These are phyloP conservation scores for Aurinia saxatilis DNA, from an alignment of 345 rosid genomes.

Conservation along the genomic window DNA sequence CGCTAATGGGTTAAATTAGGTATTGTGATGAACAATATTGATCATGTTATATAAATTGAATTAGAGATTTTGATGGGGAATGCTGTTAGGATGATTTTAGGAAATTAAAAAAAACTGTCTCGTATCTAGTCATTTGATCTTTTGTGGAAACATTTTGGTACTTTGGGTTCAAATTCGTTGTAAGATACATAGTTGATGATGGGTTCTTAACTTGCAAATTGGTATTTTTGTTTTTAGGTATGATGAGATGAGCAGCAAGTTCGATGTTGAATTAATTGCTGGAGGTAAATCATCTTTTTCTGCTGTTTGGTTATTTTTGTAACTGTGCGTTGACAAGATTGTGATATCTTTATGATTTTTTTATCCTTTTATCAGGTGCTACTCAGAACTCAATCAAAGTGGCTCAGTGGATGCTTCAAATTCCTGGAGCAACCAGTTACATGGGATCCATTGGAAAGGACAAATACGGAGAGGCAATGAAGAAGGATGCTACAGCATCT, in stretches of 20 bases:
- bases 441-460: constrained; percentile 95
- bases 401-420: constrained; percentile 99
- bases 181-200: not conserved
- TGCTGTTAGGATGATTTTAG: too few species aligned
- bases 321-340: not conserved
- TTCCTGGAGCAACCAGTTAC: constrained; percentile 79
- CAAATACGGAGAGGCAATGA: constrained; percentile 92
- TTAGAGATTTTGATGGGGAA: too few species aligned
- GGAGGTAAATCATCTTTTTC: constrained; percentile 24
- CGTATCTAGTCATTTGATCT: too few species aligned
- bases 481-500: constrained; percentile 53
- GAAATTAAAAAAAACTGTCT: too few species aligned
- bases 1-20: too few species aligned
- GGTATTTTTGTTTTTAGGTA: constrained; percentile 7
- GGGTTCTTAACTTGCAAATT: not conserved
- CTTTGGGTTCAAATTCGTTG: not conserved
- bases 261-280: constrained; percentile 31
- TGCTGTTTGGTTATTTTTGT: not conserved
- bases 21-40: too few species aligned
- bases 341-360: not conserved
- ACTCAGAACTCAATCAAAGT: constrained; percentile 95
- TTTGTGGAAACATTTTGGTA: too few species aligned
- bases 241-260: constrained; percentile 26
- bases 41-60: too few species aligned
- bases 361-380: constrained; percentile 17